These are phyloP conservation scores for Lumnitzera racemosa DNA, from an alignment of 345 rosid species.

Conservation along the genomic window DNA sequence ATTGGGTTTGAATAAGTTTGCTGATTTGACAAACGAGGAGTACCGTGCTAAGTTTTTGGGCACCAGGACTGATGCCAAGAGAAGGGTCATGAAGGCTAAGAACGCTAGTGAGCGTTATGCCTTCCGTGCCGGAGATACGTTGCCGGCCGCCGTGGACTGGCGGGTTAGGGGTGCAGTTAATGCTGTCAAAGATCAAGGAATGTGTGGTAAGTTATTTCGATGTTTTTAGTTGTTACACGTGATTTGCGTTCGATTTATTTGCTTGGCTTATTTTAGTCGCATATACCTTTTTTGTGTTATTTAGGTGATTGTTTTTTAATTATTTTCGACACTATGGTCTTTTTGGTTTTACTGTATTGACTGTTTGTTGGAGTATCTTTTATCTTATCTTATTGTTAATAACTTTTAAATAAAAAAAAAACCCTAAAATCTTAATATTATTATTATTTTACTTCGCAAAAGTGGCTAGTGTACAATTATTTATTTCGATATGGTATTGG, in stretches of 20 bases:
- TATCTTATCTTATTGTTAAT: not conserved
- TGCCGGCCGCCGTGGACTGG: constrained; percentile 82
- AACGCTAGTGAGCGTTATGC: constrained; percentile 31
- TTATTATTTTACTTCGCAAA: too few species aligned
- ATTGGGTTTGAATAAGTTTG: constrained; percentile 67
- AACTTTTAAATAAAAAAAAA: too few species aligned
- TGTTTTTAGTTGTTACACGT: not conserved
- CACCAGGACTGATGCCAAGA: constrained; percentile 27
- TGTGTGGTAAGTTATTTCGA: constrained; percentile 50
- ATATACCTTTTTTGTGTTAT: too few species aligned
- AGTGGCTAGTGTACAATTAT: too few species aligned
- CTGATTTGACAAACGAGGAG: constrained; percentile 82
- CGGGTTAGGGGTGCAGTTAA: constrained; percentile 66
- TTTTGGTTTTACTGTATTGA: too few species aligned
- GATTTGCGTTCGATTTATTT: too few species aligned
- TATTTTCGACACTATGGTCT: too few species aligned
- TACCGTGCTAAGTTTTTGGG: constrained; percentile 52
- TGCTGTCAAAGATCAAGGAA: constrained; percentile 74
- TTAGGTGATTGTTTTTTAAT: too few species aligned
- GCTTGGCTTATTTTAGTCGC: too few species aligned
- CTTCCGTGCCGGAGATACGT: constrained; percentile 25
- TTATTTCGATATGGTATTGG: too few species aligned
- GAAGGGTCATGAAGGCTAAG: constrained; percentile 39
- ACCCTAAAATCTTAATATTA: too few species aligned
- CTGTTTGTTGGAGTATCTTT: too few species aligned